A percentile compares a stretch with the other conserved stretches of the same genome.
phyloP scores from a whole-genome alignment of 1,284 basidiomycete genomes.

The Boletus sp. region DNA sequence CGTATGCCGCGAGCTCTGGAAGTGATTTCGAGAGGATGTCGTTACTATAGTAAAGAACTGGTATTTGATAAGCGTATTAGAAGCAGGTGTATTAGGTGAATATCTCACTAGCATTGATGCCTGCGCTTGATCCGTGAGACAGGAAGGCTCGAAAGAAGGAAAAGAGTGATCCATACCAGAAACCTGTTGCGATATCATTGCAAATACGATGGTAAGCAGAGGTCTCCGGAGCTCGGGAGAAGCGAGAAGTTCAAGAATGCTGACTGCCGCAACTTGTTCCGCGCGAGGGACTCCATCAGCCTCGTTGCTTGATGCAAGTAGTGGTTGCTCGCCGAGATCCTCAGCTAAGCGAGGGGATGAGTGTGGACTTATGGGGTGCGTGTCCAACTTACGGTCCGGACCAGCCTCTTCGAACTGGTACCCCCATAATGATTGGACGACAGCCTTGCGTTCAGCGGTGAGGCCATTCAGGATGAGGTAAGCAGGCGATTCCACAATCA shows the following conservation, averaged over 20 bases:
- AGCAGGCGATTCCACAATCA: constrained; percentile 64
- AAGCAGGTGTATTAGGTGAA: neutral
- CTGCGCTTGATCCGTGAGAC: constrained; percentile 16
- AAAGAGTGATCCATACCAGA: constrained; percentile 49
- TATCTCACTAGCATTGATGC: constrained; percentile 54
- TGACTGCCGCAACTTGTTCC: constrained; percentile 37
- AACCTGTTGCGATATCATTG: constrained; percentile 76
- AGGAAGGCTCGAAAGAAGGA: neutral
- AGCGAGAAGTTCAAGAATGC: constrained; percentile 51
- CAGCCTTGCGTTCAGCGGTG: constrained; percentile 46
- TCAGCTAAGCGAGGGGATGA: constrained; percentile 21
- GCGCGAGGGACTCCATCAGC: constrained; percentile 14
- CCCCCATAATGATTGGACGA: constrained; percentile 52
- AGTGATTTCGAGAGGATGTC: constrained; percentile 76
- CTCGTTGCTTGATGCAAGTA: constrained; percentile 42
- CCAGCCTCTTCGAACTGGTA: constrained; percentile 12
- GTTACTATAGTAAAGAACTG: constrained; percentile 87
- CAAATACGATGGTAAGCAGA: constrained; percentile 65
- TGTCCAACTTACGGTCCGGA: constrained; percentile 25
- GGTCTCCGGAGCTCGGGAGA: constrained; percentile 61
- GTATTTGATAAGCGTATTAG: constrained; percentile 36
- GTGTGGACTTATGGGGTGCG: neutral
- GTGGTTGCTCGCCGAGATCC: constrained; percentile 36
- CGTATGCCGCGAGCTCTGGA: constrained; percentile 72
- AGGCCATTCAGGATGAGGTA: constrained; percentile 56